Conservation (phyloP, 371 early-diverging fungal genomes). For the Zychaea mexicana region DNA sequence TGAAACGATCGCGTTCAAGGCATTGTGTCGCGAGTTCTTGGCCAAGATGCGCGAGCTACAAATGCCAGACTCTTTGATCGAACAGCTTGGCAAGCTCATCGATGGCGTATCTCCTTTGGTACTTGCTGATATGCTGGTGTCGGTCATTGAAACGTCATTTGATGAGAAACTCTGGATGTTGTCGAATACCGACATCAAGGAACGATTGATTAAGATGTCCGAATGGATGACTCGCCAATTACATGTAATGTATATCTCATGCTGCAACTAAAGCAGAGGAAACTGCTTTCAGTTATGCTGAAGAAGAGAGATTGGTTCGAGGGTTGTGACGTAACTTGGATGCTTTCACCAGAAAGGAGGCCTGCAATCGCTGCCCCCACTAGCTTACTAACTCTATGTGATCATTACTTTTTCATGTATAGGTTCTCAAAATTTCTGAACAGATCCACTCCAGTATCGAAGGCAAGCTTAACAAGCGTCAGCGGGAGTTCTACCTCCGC, state of each 20-base stretch:
- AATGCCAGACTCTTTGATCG: slow-evolving; percentile 63
- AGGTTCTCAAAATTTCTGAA: slow-evolving; percentile 79
- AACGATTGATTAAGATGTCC: slow-evolving; percentile 58
- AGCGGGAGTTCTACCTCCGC: slow-evolving; percentile 82
- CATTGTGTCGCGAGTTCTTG: slow-evolving; percentile 62
- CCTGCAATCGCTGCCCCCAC: no score
- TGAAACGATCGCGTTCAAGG: slow-evolving; percentile 61
- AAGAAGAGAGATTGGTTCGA: no score
- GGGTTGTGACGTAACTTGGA: no score
- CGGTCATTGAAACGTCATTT: slow-evolving; percentile 70
- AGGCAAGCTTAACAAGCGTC: slow-evolving; percentile 76
- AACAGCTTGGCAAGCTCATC: slow-evolving; percentile 68
- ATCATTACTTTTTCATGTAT: no score
- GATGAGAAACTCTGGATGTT: slow-evolving; percentile 76
- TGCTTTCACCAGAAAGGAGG: no score
- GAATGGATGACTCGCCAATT: slow-evolving; percentile 78
- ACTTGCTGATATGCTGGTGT: slow-evolving; percentile 74
- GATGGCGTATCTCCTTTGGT: slow-evolving; percentile 64
- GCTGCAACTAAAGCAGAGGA: no score
- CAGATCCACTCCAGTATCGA: slow-evolving; percentile 81
- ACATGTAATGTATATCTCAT: slow-evolving; percentile 49
- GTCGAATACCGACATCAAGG: slow-evolving; percentile 57
- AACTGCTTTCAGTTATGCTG: no score
- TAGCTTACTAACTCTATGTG: not conserved
- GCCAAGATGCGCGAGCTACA: slow-evolving; percentile 68